Base-by-base conservation (phyloP, 306 rosid genomes). In the Arachis stenosperma region DNA sequence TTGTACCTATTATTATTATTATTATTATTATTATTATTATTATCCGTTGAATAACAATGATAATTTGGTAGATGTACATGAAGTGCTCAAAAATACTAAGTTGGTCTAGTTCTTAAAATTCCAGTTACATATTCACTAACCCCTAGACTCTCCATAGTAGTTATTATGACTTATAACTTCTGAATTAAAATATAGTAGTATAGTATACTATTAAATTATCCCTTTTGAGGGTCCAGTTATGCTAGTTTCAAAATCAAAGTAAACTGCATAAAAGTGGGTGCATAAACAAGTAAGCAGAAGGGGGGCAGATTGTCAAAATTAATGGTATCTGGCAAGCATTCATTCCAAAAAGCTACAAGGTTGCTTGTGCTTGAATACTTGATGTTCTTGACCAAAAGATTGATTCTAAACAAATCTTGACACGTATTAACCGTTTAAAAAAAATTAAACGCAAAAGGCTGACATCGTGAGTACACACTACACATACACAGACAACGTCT, bases 41-140 rank as follows among this genome's bases (percentile, higher is more conserved):
- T 33, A 22, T 63, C 12, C 51, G 41, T 64, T 63, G 70, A 68
- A 65, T 72, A 79, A 76, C 71, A 69, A 33, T 4, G 30, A 55
- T 53, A 57, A 56, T 43, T 75, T 27, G 48, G 5, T 65, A 46
- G 10, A 62, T 27, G 67, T 71, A 40, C 37, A 30, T 59, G 70
- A 66, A 73, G 75, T 15, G 58, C 58, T 52, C 42, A 61, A 14
- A 61, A 58, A 69, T 22, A 22, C 27, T 57, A 75, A 53, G 47
- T 60, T 51, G 63, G 55, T 22, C 27, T 22, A 22, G 27, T 22
- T 22, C 27, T 22, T 22, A 22, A 22, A 30, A 52, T 13, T 17
- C 27, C 0, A 9, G 3, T 14, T 50, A 30, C 2, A 39, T 2
- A 52, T 30, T 36, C 67, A 15, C 50, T 14, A 44, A 43, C 36